phyloP scores from a whole-genome alignment of 768 basidiomycete species.

The Cystobasidium tubakii region DNA sequence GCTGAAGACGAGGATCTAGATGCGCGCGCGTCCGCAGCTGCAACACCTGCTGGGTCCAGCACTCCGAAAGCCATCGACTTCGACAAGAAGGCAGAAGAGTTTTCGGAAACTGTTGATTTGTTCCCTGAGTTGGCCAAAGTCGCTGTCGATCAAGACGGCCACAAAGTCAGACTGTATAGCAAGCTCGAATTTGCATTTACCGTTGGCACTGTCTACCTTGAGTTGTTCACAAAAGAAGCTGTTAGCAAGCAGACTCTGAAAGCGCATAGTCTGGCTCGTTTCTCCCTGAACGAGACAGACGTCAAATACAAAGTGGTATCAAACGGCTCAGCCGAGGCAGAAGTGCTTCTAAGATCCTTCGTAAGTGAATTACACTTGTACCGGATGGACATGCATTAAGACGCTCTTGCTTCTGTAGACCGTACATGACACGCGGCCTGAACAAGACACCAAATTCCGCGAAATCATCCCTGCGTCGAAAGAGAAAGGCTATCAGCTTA shows the following conservation, averaged over 20 bases:
- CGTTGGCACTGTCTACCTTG: conserved; percentile 67
- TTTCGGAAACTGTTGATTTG: conserved; percentile 47
- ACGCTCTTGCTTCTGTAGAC: conserved; percentile 47
- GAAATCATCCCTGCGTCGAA: conserved; percentile 90
- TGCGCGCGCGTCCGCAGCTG: conserved; percentile 25
- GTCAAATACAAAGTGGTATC: conserved; percentile 74
- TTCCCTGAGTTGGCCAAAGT: conserved; percentile 50
- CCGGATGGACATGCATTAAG: not conserved
- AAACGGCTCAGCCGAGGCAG: conserved; percentile 77
- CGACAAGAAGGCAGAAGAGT: not conserved
- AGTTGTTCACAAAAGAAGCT: conserved; percentile 71
- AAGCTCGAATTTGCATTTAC: conserved; percentile 67
- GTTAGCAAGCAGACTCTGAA: conserved; percentile 58
- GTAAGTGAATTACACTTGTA: conserved; percentile 47
- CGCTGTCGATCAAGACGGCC: conserved; percentile 43
- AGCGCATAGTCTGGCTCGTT: conserved; percentile 74
- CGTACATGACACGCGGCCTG: conserved; percentile 73
- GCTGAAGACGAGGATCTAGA: conserved; percentile 47
- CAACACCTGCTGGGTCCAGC: conserved; percentile 30
- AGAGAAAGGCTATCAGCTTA: conserved; percentile 80
- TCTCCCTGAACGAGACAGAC: conserved; percentile 72
- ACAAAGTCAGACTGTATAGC: conserved; percentile 57
- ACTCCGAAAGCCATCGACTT: conserved; percentile 12
- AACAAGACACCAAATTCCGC: conserved; percentile 71
- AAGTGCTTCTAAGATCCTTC: conserved; percentile 80